Percentiles rank a stretch among this genome's conserved stretches.
Evolutionary conservation across 2,329 filamentous ascomycete species (phyloP).

Genomic region (Aspergillus alliaceus): DNA sequence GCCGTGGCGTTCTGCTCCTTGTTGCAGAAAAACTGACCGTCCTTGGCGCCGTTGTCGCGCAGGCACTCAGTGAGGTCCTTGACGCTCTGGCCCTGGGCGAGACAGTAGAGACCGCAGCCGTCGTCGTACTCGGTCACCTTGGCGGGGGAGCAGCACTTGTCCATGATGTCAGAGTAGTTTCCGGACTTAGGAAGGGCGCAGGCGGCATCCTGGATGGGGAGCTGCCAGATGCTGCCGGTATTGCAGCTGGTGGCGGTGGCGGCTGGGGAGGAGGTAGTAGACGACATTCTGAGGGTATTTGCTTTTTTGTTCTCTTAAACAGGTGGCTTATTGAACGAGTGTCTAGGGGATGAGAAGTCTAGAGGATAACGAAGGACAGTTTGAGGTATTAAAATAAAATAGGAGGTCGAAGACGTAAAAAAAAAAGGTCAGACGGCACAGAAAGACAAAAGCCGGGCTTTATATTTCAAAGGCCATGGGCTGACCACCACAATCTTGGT

Average conservation of each 20-base stretch:
- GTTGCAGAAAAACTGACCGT: constrained; percentile 49
- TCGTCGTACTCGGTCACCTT: constrained; percentile 48
- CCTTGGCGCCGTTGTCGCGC: constrained; percentile 37
- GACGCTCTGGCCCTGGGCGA: constrained; percentile 42
- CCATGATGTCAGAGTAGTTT: constrained; percentile 47
- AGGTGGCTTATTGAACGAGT: neutral
- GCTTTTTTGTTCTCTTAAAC: too few relatives aligned
- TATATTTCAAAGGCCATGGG: neutral
- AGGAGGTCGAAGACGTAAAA: neutral
- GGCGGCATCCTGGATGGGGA: constrained; percentile 46
- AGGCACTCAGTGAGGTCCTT: constrained; percentile 42
- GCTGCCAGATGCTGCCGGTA: constrained; percentile 39
- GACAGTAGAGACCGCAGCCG: constrained; percentile 54
- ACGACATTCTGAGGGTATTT: constrained; percentile 17
- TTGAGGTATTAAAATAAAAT: too few relatives aligned
- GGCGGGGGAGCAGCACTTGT: constrained; percentile 48
- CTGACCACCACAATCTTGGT: neutral
- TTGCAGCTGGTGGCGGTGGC: constrained; percentile 15
- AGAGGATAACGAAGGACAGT: neutral
- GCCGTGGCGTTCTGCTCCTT: constrained; percentile 33
- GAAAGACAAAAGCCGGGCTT: neutral
- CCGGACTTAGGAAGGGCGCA: constrained; percentile 46
- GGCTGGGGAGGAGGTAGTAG: constrained; percentile 24
- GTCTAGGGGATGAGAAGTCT: neutral
- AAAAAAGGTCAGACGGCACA: neutral